Evolutionary conservation across 2,329 filamentous ascomycete species (phyloP), one percentile per base, ranked within the genome.

Genomic region (Neofusicoccum sp.): DNA sequence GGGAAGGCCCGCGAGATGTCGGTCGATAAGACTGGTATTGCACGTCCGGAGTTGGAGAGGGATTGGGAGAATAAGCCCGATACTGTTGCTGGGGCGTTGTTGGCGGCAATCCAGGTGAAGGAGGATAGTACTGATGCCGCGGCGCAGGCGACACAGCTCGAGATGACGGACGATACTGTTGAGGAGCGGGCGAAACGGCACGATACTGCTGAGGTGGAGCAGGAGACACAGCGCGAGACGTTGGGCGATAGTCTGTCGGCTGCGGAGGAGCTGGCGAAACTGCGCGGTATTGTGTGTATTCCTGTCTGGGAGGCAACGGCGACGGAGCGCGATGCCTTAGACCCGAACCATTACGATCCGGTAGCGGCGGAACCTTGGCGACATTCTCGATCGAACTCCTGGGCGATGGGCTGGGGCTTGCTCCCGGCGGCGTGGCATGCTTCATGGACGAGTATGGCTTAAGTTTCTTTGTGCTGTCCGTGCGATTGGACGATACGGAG

Each of bases 361-460:
- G 57, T 9, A 49, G 24, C 26, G 57, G 57, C 20, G 57, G 47
- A 9, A 60, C 45, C n/a, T 26, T 49, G 26, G 44, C 31, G 28
- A 60, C 44, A 24, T 33, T 59, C 12, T 59, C 56, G 44, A 34
- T 58, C 5, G 49, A 57, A 30, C 40, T 47, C 47, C 60, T 38
- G n/a, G 60, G 60, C 7, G 58, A 69, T 1, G 72, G 70, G 8
- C 69, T 70, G 1, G 70, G 67, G 30, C 65, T 69, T 20, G 73
- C 69, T n/a, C 69, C 58, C 6, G 59, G 54, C 34, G 60, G 36
- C n/a, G 44, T 45, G 26, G 77, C 75, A 47, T 77, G 72, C 73
- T 81, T 81, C 80, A 82, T 82, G 48, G 79, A 80, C 51, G 79
- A 79, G 63, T 78, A 82, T 16, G 79, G 79, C 61, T 74, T 73